Base-by-base conservation (phyloP, 108 stramenopile species). In the Cylindrotheca closterium region DNA sequence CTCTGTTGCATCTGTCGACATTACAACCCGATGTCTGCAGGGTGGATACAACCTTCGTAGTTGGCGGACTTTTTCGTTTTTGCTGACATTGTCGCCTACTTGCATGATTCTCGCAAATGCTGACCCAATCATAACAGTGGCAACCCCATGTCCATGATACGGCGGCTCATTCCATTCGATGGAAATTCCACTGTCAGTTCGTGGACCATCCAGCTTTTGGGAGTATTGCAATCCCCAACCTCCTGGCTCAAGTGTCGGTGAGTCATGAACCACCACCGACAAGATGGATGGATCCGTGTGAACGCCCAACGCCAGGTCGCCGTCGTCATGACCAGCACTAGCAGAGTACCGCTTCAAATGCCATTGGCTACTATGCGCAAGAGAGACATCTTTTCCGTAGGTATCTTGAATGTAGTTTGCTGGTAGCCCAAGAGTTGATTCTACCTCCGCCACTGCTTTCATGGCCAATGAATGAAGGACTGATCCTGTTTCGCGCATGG, bases 231-330 rank as follows among this genome's bases (percentile, higher is more conserved):
- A 60, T 3, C 91, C 91, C 78, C n/a, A 34, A 15, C 27, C 67
- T 7, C 65, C 61, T 24, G 67, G 80, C 60, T 83, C 79, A 12
- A 50, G 51, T 23, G 75, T 83, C 23, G 66, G 51, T 15, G 32
- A 55, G 55, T 93, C 89, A 49, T 85, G 78, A 24, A 93, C 63
- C 4, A 93, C 79, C 3, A 93, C 77, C 12, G 87, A 88, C 33
- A 93, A 80, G 30, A 93, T 59, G 23, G 89, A 91, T 47, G 92
- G 92, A 79, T 93, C 92, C 0, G 92, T 93, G 58, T 93, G 92
- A 32, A 58, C 53, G 2, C 3, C 33, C 52, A 7, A 24, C 21
- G 31, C 2, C 37, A 42, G 15, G 37, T 42, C 15, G 37, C 15
- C 37, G 37, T 42, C 37, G 1, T 42, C 51, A 52, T n/a, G 2